phyloP scores from a whole-genome alignment of 2,329 filamentous ascomycete genomes.

The Curvularia eragrostidis region DNA sequence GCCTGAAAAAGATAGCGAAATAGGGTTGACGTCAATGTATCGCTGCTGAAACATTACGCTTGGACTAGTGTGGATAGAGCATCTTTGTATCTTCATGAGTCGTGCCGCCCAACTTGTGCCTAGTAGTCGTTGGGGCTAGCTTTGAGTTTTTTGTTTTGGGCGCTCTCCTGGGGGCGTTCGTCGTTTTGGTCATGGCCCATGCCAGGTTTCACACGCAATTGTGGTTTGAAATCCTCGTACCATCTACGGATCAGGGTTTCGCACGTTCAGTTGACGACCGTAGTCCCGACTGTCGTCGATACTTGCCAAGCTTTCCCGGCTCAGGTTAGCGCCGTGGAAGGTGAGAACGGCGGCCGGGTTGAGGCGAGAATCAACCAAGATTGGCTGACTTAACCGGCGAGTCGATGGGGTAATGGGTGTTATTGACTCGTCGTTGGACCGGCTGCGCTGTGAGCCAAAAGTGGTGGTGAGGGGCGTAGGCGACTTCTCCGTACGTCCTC shows the following conservation, averaged over 20 bases:
- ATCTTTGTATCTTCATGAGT: constrained; percentile 35
- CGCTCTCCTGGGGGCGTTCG: constrained; percentile 5
- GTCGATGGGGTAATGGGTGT: constrained; percentile 46
- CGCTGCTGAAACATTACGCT: constrained; percentile 31
- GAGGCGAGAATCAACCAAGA: constrained; percentile 57
- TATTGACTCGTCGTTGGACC: constrained; percentile 41
- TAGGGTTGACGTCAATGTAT: constrained; percentile 24
- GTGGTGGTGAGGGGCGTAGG: constrained; percentile 39
- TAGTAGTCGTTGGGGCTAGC: constrained; percentile 25
- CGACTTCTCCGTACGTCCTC: constrained; percentile 32
- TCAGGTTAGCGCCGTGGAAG: constrained; percentile 52
- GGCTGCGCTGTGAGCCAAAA: constrained; percentile 37
- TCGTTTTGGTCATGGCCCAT: not conserved
- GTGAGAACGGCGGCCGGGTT: constrained; percentile 57
- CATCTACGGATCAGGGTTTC: constrained; percentile 42
- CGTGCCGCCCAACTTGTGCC: constrained; percentile 31
- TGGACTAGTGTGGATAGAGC: constrained; percentile 18
- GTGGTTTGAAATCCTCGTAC: not conserved
- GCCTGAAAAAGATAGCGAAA: constrained; percentile 5
- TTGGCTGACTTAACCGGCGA: constrained; percentile 52
- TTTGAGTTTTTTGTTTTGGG: constrained; percentile 15
- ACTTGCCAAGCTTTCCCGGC: constrained; percentile 55
- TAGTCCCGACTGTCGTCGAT: constrained; percentile 58
- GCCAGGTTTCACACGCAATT: constrained; percentile 1
- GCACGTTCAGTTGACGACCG: constrained; percentile 55